Conservation (phyloP, 2,329 filamentous ascomycete species). For the Trichoderma koningiopsis region DNA sequence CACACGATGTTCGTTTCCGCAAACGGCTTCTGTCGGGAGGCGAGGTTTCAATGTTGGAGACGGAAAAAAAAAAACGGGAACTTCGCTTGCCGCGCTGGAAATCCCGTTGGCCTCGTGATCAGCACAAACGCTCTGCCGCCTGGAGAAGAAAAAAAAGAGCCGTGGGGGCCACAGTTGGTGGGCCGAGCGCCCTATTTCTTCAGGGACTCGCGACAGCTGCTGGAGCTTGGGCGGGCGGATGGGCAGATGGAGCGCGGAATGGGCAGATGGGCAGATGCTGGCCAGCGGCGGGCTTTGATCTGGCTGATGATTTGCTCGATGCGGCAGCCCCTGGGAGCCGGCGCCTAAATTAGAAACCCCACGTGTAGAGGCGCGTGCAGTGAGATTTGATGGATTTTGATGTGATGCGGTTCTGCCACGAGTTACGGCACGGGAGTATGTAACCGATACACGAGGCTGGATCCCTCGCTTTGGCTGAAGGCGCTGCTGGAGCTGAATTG, state of each 20-base stretch:
- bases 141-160: background rate
- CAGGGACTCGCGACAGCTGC: background rate
- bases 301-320: background rate
- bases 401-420: background rate
- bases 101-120: slow-evolving; percentile 19
- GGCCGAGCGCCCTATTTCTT: background rate
- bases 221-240: background rate
- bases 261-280: background rate
- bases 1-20: slow-evolving; percentile 10
- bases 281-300: background rate
- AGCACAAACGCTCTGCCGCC: slow-evolving; percentile 13
- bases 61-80: background rate
- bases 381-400: background rate
- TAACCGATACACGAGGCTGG: background rate
- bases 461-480: background rate
- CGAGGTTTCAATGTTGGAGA: background rate
- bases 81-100: background rate
- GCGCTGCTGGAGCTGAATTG: background rate
- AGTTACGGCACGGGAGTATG: background rate
- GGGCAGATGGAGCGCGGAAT: background rate
- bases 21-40: slow-evolving; percentile 14
- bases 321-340: background rate
- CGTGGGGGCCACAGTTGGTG: slow-evolving; percentile 9
- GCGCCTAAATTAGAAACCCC: slow-evolving; percentile 17
- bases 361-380: background rate